These are phyloP conservation scores for Ceratobasidium sp. DNA, from an alignment of 1,284 basidiomycete species.

Conservation along the genomic window DNA sequence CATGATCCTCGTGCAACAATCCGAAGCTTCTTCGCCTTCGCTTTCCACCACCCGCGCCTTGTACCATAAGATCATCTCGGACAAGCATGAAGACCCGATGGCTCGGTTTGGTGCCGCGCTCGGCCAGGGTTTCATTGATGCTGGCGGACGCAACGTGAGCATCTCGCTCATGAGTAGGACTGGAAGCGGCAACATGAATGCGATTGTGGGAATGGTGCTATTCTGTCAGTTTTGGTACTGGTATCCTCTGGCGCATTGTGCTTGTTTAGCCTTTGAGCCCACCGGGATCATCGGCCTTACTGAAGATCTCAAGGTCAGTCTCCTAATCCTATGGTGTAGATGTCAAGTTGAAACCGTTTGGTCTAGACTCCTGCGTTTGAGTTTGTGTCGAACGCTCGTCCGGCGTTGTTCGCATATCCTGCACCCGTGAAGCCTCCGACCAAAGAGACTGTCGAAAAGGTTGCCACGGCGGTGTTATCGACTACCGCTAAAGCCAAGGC, in stretches of 20 bases:
- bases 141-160: slow-evolving; percentile 94
- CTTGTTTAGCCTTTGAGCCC: slow-evolving; percentile 91
- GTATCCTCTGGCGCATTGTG: slow-evolving; percentile 97
- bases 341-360: background rate
- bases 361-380: slow-evolving; percentile 89
- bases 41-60: slow-evolving; percentile 83
- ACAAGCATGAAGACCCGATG: slow-evolving; percentile 98
- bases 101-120: slow-evolving; percentile 95
- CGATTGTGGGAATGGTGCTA: slow-evolving; percentile 94
- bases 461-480: slow-evolving; percentile 92
- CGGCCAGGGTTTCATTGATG: slow-evolving; percentile 96
- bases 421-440: slow-evolving; percentile 86
- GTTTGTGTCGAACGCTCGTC: slow-evolving; percentile 87
- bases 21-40: slow-evolving; percentile 88
- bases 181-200: slow-evolving; percentile 90
- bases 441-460: slow-evolving; percentile 90
- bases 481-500: slow-evolving; percentile 96
- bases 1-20: slow-evolving; percentile 96
- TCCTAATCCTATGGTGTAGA: slow-evolving; percentile 21
- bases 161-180: slow-evolving; percentile 93
- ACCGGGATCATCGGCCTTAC: slow-evolving; percentile 94
- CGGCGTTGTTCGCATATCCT: slow-evolving; percentile 92
- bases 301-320: slow-evolving; percentile 80
- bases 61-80: slow-evolving; percentile 89
- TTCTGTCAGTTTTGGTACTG: slow-evolving; percentile 99